Evolutionary conservation across 1,284 basidiomycete species (phyloP).

Genomic region (Coniophora puteana): DNA sequence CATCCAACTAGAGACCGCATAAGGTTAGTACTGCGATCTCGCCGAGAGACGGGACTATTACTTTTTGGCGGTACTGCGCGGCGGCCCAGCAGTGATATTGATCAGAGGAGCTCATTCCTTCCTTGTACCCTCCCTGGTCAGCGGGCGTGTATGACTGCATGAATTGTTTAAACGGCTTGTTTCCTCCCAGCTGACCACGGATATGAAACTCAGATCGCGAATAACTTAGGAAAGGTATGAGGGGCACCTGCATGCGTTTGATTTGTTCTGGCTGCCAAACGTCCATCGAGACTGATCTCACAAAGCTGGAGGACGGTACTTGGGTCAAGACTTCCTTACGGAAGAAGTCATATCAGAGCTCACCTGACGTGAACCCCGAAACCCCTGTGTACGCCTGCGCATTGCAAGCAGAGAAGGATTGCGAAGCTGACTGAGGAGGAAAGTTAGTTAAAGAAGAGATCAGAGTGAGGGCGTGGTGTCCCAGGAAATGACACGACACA

Average conservation of each 20-base stretch:
- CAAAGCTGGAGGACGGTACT: slow-evolving; percentile 58
- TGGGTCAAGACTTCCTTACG: too few species aligned
- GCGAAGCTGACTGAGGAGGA: slow-evolving; percentile 56
- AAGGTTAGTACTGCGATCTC: not conserved
- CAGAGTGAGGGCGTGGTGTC: slow-evolving; percentile 4
- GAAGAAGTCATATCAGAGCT: slow-evolving; percentile 15
- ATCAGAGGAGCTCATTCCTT: slow-evolving; percentile 67
- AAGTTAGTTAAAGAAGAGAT: slow-evolving; percentile 19
- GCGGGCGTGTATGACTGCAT: slow-evolving; percentile 69
- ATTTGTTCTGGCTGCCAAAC: slow-evolving; percentile 92
- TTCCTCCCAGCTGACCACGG: slow-evolving; percentile 71
- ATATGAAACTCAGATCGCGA: slow-evolving; percentile 9
- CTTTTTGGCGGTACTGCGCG: slow-evolving; percentile 89
- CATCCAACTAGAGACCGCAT: slow-evolving; percentile 56
- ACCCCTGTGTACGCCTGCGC: slow-evolving; percentile 86
- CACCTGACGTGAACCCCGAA: slow-evolving; percentile 86
- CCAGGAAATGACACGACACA: too few species aligned
- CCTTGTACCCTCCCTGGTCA: slow-evolving; percentile 73
- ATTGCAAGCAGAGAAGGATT: slow-evolving; percentile 88
- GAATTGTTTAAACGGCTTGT: slow-evolving; percentile 76
- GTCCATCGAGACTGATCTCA: slow-evolving; percentile 93
- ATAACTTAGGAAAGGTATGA: slow-evolving; percentile 11
- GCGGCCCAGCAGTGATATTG: slow-evolving; percentile 93
- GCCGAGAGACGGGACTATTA: slow-evolving; percentile 25
- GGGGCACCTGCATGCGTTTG: slow-evolving; percentile 79